phyloP scores from a whole-genome alignment of 345 rosid genomes.

The Brassica incana region DNA sequence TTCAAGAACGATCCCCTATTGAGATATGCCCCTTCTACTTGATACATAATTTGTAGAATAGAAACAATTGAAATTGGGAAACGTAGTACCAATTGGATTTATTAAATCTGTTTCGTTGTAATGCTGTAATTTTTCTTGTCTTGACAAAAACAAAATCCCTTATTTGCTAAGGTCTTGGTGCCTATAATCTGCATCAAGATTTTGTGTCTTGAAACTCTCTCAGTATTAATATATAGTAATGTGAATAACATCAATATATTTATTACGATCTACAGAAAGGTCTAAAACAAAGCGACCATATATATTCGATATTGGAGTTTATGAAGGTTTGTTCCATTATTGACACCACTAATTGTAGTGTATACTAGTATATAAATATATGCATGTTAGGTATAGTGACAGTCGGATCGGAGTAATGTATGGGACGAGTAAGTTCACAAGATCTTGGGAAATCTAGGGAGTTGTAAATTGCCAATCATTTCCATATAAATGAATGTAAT shows the following conservation, averaged over 20 bases:
- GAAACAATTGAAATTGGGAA: not conserved
- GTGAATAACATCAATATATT: not conserved
- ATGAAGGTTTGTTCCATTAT: constrained; percentile 26
- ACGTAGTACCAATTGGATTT: constrained; percentile 2
- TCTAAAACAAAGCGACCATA: constrained; percentile 31
- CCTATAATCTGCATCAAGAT: constrained; percentile 32
- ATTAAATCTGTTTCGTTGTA: not conserved
- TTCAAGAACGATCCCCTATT: not conserved
- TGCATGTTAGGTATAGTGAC: constrained; percentile 23
- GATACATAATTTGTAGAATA: not conserved
- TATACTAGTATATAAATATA: not conserved
- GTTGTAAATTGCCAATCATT: constrained; percentile 32
- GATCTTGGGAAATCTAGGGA: constrained; percentile 37
- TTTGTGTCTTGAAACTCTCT: constrained; percentile 21
- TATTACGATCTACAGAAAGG: constrained; percentile 8
- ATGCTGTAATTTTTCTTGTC: not conserved
- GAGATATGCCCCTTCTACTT: constrained; percentile 18
- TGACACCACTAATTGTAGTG: constrained; percentile 19
- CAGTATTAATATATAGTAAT: not conserved
- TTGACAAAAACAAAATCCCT: not conserved
- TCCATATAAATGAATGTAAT: not conserved
- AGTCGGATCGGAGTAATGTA: constrained; percentile 34
- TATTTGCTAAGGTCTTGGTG: constrained; percentile 7
- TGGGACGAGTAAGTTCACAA: constrained; percentile 28
- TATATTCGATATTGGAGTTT: constrained; percentile 21